Conservation (phyloP, 1,284 basidiomycete species). For the Uromyces viciae-fabae region DNA sequence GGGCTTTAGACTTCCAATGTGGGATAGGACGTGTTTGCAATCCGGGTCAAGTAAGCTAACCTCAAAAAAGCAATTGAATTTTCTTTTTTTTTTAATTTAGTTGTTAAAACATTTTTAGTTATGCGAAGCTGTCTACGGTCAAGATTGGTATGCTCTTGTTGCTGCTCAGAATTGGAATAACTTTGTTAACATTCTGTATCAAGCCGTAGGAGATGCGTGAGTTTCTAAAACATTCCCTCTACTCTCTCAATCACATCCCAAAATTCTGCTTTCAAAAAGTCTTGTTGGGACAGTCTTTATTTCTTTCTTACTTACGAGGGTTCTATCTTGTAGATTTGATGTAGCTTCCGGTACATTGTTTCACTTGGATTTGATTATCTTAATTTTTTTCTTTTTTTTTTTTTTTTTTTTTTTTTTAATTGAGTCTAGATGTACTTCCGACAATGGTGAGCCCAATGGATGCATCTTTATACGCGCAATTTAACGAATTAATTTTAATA, state of each 20-base stretch:
- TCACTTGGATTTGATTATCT: no score
- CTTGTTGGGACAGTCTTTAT: no score
- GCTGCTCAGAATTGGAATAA: conserved; percentile 44
- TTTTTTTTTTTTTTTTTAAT: no score
- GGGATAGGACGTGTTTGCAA: conserved; percentile 37
- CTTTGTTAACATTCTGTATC: conserved; percentile 40
- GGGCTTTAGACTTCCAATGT: conserved; percentile 39
- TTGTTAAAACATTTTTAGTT: conserved; percentile 3
- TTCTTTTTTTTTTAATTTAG: not conserved
- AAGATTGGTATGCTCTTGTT: conserved; percentile 44
- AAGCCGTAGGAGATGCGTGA: conserved; percentile 44
- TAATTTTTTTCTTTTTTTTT: no score
- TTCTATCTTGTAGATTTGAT: not conserved
- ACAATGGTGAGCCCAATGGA: conserved; percentile 26
- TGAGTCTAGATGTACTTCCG: conserved; percentile 33
- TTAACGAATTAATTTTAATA: no score
- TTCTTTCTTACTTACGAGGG: not conserved
- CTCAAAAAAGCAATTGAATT: no score
- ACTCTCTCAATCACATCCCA: not conserved
- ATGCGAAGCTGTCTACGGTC: conserved; percentile 32
- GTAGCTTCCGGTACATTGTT: not conserved
- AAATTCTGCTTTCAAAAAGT: not conserved
- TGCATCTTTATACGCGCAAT: no score
- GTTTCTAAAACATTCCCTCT: not conserved
- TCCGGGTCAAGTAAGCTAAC: conserved; percentile 36